Conservation (phyloP, 106 monocot genomes). For the Cymbidium sinense region DNA sequence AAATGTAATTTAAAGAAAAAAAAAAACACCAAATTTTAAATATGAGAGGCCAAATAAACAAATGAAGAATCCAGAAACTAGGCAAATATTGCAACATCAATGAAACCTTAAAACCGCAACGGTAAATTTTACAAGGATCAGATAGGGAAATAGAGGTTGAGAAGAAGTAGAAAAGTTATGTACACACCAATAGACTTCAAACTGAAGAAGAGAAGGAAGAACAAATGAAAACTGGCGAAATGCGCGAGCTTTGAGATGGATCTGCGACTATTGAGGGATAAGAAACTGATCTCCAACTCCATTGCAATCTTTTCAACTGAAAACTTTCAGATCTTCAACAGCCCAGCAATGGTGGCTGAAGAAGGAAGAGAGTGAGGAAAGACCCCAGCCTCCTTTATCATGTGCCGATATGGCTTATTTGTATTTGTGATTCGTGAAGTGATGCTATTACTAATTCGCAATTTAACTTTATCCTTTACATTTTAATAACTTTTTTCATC, state of each 20-base stretch:
- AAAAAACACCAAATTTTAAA: neutral
- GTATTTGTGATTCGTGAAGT: too few species aligned
- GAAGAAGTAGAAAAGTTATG: neutral
- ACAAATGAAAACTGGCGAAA: neutral
- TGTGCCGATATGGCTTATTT: neutral
- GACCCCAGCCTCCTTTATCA: neutral
- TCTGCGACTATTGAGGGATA: neutral
- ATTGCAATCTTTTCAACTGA: neutral
- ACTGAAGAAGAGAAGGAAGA: conserved; percentile 3
- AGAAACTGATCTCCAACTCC: conserved; percentile 3
- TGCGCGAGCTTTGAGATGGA: conserved; percentile 6
- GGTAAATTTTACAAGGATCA: neutral
- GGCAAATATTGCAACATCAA: neutral
- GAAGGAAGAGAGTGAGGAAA: neutral
- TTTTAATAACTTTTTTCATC: too few species aligned
- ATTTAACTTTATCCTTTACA: too few species aligned
- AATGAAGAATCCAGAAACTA: neutral
- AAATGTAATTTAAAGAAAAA: neutral
- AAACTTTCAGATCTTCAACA: conserved; percentile 7
- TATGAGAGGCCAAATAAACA: neutral
- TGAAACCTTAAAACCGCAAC: neutral
- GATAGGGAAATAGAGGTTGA: neutral
- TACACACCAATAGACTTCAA: neutral
- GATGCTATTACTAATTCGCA: neutral
- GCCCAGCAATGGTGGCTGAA: neutral